Base-by-base conservation (phyloP, 352 stramenopile genomes). In the Thraustochytrium sp. region DNA sequence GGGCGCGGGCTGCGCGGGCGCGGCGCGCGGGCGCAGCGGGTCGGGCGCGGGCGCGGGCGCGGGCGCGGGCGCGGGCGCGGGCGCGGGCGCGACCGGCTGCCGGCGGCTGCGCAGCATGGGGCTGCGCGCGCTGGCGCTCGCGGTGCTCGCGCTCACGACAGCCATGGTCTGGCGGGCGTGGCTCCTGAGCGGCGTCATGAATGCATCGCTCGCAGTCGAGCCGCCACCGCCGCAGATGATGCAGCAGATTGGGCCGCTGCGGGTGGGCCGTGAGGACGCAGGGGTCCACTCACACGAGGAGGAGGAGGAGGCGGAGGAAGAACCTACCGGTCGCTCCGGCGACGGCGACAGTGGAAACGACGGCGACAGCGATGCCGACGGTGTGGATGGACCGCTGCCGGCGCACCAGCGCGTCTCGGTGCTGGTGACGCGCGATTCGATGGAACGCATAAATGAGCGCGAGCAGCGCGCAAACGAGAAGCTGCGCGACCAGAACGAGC, bases 81-180 rank as follows among this genome's bases (percentile, higher is more conserved):
- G n/a, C n/a, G n/a, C n/a, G n/a, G n/a, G n/a, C n/a, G n/a, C n/a
- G n/a, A n/a, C n/a, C n/a, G n/a, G n/a, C n/a, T n/a, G n/a, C 48
- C 16, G n/a, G 48, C 18, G n/a, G 48, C n/a, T 55, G 18, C n/a
- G 18, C 0, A 72, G 2, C 16, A 72, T 72, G 59, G 23, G 36
- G 16, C 59, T 13, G 16, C 42, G 46, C 9, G 59, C 9, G 29
- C 59, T 72, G 9, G 5, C 46, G 26, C n/a, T 49, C 59, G 59
- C 26, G 11, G 26, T 77, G 37, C 46, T 23, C 42, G 65, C 65
- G 18, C 16, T 77, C 31, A n/a, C 13, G 13, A 11, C 26, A 36
- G 36, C 37, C 8, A 36, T 77, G 23, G 64, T 72, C 26, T 77
- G 65, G 65, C 65, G 65, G n/a, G 42, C 40, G 40, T 77, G 65